A percentile compares a stretch with the other conserved stretches of the same genome.
Evolutionary conservation across 306 rosid species (phyloP).

Genomic region (Geum urbanum): DNA sequence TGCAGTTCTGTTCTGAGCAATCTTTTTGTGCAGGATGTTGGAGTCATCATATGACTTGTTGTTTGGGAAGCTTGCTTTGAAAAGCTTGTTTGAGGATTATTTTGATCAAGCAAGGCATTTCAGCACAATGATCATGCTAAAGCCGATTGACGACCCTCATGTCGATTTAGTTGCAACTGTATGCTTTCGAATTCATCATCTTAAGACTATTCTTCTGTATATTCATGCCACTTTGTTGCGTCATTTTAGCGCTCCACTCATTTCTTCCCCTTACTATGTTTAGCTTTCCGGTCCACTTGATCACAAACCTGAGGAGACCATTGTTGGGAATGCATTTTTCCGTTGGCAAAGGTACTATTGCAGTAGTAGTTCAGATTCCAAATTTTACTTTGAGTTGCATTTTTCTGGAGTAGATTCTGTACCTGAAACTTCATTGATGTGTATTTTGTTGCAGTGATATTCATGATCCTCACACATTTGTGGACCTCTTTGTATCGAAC

Average conservation of each 20-base stretch:
- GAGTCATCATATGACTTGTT: constrained; percentile 74
- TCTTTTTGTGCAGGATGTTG: constrained; percentile 62
- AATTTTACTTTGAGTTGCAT: constrained; percentile 9
- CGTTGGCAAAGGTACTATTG: constrained; percentile 86
- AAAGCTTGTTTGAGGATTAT: constrained; percentile 75
- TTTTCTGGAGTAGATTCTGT: not conserved
- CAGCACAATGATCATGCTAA: constrained; percentile 74
- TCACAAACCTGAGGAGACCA: constrained; percentile 53
- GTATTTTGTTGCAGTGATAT: constrained; percentile 49
- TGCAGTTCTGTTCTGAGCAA: not conserved
- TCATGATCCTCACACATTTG: constrained; percentile 81
- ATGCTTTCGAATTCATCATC: constrained; percentile 25
- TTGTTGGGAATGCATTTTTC: constrained; percentile 70
- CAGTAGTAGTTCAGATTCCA: constrained; percentile 9
- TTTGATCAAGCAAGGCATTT: constrained; percentile 68
- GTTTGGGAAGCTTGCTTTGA: constrained; percentile 82
- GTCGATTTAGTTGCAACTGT: constrained; percentile 93
- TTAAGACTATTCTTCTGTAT: not conserved
- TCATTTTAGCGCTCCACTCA: not conserved
- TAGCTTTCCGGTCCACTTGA: constrained; percentile 93
- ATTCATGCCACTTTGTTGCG: not conserved
- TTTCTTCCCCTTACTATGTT: constrained; percentile 18
- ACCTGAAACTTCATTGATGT: not conserved
- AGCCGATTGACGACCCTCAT: constrained; percentile 91
- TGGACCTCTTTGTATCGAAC: constrained; percentile 77